Conservation (phyloP, 2,329 filamentous ascomycete genomes). For the Monilinia laxa region DNA sequence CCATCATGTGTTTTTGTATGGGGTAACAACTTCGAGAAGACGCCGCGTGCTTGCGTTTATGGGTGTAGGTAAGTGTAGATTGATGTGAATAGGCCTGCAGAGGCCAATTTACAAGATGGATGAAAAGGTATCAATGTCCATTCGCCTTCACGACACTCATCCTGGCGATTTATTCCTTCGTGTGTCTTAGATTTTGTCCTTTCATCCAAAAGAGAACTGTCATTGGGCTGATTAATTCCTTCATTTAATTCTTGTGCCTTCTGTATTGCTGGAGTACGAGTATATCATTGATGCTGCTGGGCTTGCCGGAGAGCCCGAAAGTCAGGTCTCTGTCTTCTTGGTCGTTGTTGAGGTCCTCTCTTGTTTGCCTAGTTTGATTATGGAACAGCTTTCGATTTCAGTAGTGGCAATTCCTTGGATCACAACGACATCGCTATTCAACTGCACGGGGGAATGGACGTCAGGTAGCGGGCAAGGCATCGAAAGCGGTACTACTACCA, state of each 20-base stretch:
- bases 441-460: not conserved
- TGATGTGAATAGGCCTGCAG: not conserved
- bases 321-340: not conserved
- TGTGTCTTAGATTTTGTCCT: not conserved
- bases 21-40: not conserved
- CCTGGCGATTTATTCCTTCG: not conserved
- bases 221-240: no score
- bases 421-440: no score
- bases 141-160: not conserved
- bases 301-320: not conserved
- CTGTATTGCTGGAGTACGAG: no score
- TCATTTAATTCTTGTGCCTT: no score
- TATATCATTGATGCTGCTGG: not conserved
- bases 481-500: no score
- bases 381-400: no score
- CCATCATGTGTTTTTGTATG: not conserved
- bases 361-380: not conserved
- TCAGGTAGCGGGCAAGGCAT: no score
- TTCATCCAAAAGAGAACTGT: not conserved
- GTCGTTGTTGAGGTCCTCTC: no score
- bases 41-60: not conserved
- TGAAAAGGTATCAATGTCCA: no score
- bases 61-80: not conserved
- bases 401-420: not conserved
- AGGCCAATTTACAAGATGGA: no score